A percentile compares a stretch with the other conserved stretches of the same genome.
Conservation (phyloP, 441 rosid species). For the Pelargonium myrrhifolium region DNA sequence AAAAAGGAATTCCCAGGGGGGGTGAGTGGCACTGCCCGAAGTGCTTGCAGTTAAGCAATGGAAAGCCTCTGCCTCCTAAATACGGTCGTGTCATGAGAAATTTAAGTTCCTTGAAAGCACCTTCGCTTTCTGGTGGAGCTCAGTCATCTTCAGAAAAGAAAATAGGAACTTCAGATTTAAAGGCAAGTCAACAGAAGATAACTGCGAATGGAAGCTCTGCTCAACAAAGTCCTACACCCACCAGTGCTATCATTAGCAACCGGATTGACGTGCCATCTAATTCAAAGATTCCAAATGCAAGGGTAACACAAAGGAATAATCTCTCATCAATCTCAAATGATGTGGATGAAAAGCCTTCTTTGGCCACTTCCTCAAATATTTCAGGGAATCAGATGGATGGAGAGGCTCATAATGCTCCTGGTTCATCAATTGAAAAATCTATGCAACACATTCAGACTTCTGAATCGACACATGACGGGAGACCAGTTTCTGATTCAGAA, state of each 20-base stretch:
- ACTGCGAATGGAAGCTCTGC: slow-evolving; percentile 34
- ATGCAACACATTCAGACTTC: slow-evolving; percentile 28
- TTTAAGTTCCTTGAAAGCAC: slow-evolving; percentile 40
- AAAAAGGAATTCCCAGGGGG: slow-evolving; percentile 62
- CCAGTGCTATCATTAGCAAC: slow-evolving; percentile 23
- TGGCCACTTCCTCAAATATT: slow-evolving; percentile 28
- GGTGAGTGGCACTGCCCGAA: slow-evolving; percentile 88
- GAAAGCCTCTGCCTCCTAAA: slow-evolving; percentile 86
- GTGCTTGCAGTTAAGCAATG: slow-evolving; percentile 61
- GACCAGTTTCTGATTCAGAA: slow-evolving; percentile 25
- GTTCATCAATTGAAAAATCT: slow-evolving; percentile 24
- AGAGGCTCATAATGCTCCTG: slow-evolving; percentile 23
- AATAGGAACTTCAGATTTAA: slow-evolving; percentile 30
- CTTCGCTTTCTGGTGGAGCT: slow-evolving; percentile 43
- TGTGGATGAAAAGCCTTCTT: slow-evolving; percentile 23
- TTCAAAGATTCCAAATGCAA: slow-evolving; percentile 30
- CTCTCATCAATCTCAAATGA: slow-evolving; percentile 26
- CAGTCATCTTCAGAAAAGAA: slow-evolving; percentile 57
- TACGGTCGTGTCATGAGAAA: slow-evolving; percentile 88
- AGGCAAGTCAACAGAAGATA: slow-evolving; percentile 42
- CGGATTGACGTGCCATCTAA: slow-evolving; percentile 25
- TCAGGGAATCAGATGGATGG: slow-evolving; percentile 19
- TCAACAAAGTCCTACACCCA: slow-evolving; percentile 28
- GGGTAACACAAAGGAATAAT: slow-evolving; percentile 27
- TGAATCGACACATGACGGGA: slow-evolving; percentile 34